phyloP scores from a whole-genome alignment of 352 stramenopile species.

The Pythium grandisporangium region DNA sequence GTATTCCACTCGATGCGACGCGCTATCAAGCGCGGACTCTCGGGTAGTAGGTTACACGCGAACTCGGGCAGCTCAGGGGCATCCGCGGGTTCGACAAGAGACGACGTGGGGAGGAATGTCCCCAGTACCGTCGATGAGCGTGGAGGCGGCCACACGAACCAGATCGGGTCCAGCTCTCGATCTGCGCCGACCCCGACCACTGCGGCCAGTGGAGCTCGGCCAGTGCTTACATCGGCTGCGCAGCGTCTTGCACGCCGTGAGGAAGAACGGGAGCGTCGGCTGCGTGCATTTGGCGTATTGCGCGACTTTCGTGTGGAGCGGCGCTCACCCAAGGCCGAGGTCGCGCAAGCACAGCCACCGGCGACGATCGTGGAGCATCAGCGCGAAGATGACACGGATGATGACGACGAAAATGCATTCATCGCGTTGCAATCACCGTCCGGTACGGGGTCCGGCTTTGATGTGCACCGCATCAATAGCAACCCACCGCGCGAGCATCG shows the following conservation, averaged over 20 bases:
- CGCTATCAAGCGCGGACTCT: constrained; percentile 11
- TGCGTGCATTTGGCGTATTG: constrained; percentile 42
- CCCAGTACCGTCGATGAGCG: too few relatives aligned
- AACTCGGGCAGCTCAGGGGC: too few relatives aligned
- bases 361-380: constrained; percentile 5
- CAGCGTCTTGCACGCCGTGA: constrained; percentile 42
- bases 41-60: too few relatives aligned
- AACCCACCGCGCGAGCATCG: too few relatives aligned
- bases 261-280: constrained; percentile 39
- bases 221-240: constrained; percentile 30
- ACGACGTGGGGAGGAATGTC: constrained; percentile 31
- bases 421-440: background rate
- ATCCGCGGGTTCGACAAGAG: background rate
- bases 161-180: too few relatives aligned
- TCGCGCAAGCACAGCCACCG: too few relatives aligned
- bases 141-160: too few relatives aligned
- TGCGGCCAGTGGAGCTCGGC: too few relatives aligned
- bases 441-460: background rate
- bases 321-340: background rate
- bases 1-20: constrained; percentile 38
- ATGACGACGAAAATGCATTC: background rate
- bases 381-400: background rate
- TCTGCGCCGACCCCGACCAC: too few relatives aligned
- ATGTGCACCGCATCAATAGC: background rate
- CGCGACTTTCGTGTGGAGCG: constrained; percentile 29